Conservation (phyloP, 106 monocot species). For the Posidonia australis region DNA sequence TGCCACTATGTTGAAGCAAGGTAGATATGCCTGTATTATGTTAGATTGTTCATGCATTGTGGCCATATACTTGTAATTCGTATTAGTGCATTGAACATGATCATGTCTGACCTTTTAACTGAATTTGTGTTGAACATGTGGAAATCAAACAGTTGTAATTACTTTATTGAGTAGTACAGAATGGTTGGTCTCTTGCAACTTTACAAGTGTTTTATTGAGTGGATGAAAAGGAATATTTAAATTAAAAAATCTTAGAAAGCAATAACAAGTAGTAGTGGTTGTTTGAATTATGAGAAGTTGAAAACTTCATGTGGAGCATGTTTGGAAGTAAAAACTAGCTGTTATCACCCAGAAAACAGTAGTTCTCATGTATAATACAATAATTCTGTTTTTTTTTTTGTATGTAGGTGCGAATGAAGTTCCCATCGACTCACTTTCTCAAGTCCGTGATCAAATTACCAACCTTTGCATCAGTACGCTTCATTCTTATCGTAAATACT, state of each 20-base stretch:
- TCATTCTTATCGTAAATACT: slow-evolving; percentile 80
- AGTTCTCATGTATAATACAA: neutral
- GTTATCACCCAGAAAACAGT: neutral
- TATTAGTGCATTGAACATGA: neutral
- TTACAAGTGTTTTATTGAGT: too few relatives aligned
- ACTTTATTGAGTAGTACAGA: too few relatives aligned
- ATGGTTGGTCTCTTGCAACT: too few relatives aligned
- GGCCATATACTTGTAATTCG: neutral
- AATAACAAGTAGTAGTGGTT: too few relatives aligned
- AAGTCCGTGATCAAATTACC: slow-evolving; percentile 67
- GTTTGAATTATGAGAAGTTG: too few relatives aligned
- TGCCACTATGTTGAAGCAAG: slow-evolving; percentile 80
- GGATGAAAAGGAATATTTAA: too few relatives aligned
- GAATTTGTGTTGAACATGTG: too few relatives aligned
- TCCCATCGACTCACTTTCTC: slow-evolving; percentile 49
- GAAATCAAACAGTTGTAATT: too few relatives aligned
- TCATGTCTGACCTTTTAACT: too few relatives aligned
- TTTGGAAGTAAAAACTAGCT: too few relatives aligned
- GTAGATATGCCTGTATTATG: slow-evolving; percentile 24
- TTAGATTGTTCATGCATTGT: neutral
- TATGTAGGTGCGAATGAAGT: slow-evolving; percentile 79
- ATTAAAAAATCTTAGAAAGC: too few relatives aligned
- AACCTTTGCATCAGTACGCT: slow-evolving; percentile 81
- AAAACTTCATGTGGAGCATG: too few relatives aligned
- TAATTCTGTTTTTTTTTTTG: neutral